Base-by-base conservation (phyloP, 164 flowering plant genomes). In the Litsea cubeba region DNA sequence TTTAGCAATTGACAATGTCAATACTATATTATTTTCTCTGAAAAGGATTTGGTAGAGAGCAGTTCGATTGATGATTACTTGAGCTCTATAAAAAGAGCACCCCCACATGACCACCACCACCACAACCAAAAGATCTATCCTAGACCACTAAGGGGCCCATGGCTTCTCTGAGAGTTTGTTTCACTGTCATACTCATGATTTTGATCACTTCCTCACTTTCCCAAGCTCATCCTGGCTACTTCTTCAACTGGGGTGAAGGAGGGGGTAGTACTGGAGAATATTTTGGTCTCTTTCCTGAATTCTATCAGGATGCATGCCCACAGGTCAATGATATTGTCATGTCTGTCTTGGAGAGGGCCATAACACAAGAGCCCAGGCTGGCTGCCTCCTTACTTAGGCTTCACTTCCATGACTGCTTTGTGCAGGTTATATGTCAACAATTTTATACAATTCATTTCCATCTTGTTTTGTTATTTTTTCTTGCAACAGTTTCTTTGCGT, bases 321-420 rank as follows among this genome's bases (percentile, higher is more conserved):
- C 92, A 90, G 78, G 91, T 81, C 57, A 76, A 90, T 80, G 90
- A 91, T 70, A 90, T 94, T 83, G 90, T 94, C 79, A 82, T 85
- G 85, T 84, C 93, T 58, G 91, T 90, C 54, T 71, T 94, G 76
- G 84, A 90, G 72, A 81, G 81, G 49, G 97, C 87, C 81, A 88
- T 91, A 70, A 79, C 87, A 0, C 82, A 74, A 75, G 89, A 94
- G 71, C 85, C 94, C 25, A 85, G 94, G 49, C 86, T 90, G 83
- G 94, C 97, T 79, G 98, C 98, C 35, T 87, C 97, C 72, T 79
- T 95, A 84, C 88, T 95, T 30, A 85, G 98, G 83, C 97, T 95
- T 77, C 97, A 91, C 71, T 95, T 95, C 84, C 98, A 95, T 80
- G 98, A 95, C 77, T 95, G 98, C 79, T 93, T 95, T 76, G 95